Evolutionary conservation across 805 yeast genomes (phyloP).

Genomic region (Hanseniaspora hatyaiensis): DNA sequence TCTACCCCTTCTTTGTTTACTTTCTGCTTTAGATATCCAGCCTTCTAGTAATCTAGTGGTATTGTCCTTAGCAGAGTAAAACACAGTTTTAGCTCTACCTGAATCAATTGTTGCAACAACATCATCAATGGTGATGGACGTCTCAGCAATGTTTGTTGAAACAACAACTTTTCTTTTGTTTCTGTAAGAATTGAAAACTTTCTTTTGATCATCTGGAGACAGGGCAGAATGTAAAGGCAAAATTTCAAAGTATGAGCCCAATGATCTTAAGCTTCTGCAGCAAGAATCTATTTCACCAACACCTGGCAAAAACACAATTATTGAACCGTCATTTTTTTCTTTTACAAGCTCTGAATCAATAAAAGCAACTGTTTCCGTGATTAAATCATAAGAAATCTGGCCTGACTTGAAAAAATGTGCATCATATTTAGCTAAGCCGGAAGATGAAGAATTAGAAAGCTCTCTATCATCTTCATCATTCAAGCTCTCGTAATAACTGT

Average conservation of each 20-base stretch:
- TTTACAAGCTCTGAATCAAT: slow-evolving; percentile 40
- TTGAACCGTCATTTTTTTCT: slow-evolving; percentile 50
- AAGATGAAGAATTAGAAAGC: not conserved
- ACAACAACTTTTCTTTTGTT: slow-evolving; percentile 68
- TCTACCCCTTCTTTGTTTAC: slow-evolving; percentile 86
- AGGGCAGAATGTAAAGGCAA: slow-evolving; percentile 85
- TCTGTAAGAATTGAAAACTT: slow-evolving; percentile 52
- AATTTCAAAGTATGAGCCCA: slow-evolving; percentile 29
- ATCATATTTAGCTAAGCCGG: slow-evolving; percentile 45
- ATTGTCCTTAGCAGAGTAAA: slow-evolving; percentile 55
- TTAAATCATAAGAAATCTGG: slow-evolving; percentile 61
- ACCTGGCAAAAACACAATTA: slow-evolving; percentile 81
- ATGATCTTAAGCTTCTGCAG: slow-evolving; percentile 23
- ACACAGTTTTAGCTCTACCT: slow-evolving; percentile 71
- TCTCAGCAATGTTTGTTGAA: slow-evolving; percentile 90
- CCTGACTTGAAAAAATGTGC: slow-evolving; percentile 56
- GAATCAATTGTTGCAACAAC: slow-evolving; percentile 83
- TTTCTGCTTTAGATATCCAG: slow-evolving; percentile 87
- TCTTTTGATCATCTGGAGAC: slow-evolving; percentile 67
- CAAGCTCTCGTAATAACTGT: slow-evolving; percentile 18
- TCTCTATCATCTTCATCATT: slow-evolving; percentile 21
- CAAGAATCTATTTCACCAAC: slow-evolving; percentile 72
- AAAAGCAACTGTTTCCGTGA: slow-evolving; percentile 42
- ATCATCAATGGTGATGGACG: slow-evolving; percentile 92
- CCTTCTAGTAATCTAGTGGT: slow-evolving; percentile 61